A percentile compares a stretch with the other conserved stretches of the same genome.
Evolutionary conservation across 140 eudicot genomes (phyloP).

Genomic region (Erigeron philadelphicus): DNA sequence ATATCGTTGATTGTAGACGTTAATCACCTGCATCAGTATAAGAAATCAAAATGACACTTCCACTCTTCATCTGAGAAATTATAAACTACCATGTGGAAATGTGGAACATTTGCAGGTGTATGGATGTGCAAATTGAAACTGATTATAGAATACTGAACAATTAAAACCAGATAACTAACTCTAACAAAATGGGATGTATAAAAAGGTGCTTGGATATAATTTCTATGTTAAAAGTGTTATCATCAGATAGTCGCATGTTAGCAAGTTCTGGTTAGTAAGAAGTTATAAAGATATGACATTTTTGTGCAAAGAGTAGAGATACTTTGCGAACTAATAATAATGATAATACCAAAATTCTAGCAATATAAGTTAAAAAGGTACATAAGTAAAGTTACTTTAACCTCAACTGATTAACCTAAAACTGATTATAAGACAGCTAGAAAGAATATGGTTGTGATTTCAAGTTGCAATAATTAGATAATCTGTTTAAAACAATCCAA

Average conservation of each 20-base stretch:
- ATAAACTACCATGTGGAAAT: background rate
- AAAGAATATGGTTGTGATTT: background rate
- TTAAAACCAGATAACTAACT: background rate
- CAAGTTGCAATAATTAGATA: background rate
- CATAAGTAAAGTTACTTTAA: no score
- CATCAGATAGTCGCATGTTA: background rate
- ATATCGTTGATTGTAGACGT: constrained; percentile 45
- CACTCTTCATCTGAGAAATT: background rate
- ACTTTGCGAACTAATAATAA: no score
- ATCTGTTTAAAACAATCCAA: background rate
- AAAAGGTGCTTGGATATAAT: background rate
- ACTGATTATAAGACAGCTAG: no score
- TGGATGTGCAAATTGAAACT: background rate
- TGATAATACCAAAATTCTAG: no score
- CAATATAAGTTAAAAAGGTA: no score
- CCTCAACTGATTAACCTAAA: no score
- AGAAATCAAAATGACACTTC: background rate
- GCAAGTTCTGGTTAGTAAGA: background rate
- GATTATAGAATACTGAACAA: background rate
- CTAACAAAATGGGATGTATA: background rate
- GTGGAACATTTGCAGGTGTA: background rate
- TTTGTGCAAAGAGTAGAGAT: no score
- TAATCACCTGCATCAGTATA: constrained; percentile 30
- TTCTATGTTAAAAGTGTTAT: background rate
- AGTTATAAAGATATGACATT: no score